These are phyloP conservation scores for Saccharomycopsis schoenii DNA, from an alignment of 805 yeast species.

Conservation along the genomic window DNA sequence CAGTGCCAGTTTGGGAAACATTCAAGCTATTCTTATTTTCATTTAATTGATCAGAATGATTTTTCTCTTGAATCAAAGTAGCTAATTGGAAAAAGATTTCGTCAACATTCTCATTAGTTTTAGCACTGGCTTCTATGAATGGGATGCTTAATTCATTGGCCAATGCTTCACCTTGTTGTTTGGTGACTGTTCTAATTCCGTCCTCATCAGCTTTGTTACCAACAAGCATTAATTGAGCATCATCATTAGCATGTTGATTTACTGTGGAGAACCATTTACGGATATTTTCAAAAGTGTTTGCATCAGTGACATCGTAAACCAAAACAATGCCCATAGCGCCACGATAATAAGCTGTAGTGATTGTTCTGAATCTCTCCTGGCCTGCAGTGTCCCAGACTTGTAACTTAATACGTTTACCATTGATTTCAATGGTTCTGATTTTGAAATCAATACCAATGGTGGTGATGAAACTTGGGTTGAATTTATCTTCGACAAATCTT, in stretches of 20 bases:
- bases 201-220: slow-evolving; percentile 94
- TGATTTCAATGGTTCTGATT: slow-evolving; percentile 82
- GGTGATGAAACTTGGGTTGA: slow-evolving; percentile 92
- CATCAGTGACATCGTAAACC: slow-evolving; percentile 79
- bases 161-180: slow-evolving; percentile 83
- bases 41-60: slow-evolving; percentile 33
- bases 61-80: slow-evolving; percentile 72
- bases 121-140: slow-evolving; percentile 93
- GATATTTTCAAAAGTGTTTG: slow-evolving; percentile 84
- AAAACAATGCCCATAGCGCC: slow-evolving; percentile 84
- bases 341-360: slow-evolving; percentile 90
- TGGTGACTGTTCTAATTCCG: slow-evolving; percentile 74
- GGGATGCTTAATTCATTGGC: slow-evolving; percentile 84
- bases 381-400: slow-evolving; percentile 99
- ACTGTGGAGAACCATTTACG: slow-evolving; percentile 95
- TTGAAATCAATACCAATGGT: slow-evolving; percentile 96
- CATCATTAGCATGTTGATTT: slow-evolving; percentile 92
- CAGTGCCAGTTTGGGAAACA: slow-evolving; percentile 6
- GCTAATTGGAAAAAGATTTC: slow-evolving; percentile 88
- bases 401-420: slow-evolving; percentile 93
- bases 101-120: slow-evolving; percentile 85
- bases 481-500: slow-evolving; percentile 92
- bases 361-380: slow-evolving; percentile 96
- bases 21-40: slow-evolving; percentile 19
- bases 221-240: slow-evolving; percentile 86